These are phyloP conservation scores for Plasmodium cynomolgi DNA, from an alignment of 169 alveolate species.

Conservation along the genomic window DNA sequence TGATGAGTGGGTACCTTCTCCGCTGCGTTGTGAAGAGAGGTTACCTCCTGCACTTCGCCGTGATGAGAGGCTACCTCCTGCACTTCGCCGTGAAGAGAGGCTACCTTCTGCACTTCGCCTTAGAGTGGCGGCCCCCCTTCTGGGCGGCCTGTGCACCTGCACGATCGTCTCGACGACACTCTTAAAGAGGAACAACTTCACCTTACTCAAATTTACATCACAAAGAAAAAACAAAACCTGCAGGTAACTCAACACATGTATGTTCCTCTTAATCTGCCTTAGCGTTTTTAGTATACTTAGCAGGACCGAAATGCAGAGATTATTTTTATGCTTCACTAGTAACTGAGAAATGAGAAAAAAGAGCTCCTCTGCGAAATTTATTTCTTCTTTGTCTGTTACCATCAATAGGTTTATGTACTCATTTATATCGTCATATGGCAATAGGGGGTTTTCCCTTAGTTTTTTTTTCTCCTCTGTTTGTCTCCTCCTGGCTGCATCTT, in stretches of 20 bases:
- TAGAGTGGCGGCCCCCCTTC: background rate
- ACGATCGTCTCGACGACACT: conserved; percentile 11
- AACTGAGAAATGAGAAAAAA: conserved; percentile 23
- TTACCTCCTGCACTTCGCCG: background rate
- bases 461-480: background rate
- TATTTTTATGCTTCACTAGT: conserved; percentile 9
- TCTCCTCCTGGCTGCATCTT: background rate
- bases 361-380: conserved; percentile 53
- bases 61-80: background rate
- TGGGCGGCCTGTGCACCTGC: background rate
- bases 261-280: background rate
- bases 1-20: no score
- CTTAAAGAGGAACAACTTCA: conserved; percentile 11
- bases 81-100: no score
- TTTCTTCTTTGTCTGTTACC: conserved; percentile 21
- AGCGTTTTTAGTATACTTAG: conserved; percentile 27
- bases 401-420: conserved; percentile 40
- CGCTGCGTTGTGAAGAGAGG: no score
- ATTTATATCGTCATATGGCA: conserved; percentile 10
- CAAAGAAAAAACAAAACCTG: conserved; percentile 25
- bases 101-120: background rate
- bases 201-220: conserved; percentile 20
- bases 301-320: conserved; percentile 1
- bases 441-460: background rate
- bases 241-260: conserved; percentile 1